phyloP scores from a whole-genome alignment of 139 green algal species.

The Klebsormidium nitens region DNA sequence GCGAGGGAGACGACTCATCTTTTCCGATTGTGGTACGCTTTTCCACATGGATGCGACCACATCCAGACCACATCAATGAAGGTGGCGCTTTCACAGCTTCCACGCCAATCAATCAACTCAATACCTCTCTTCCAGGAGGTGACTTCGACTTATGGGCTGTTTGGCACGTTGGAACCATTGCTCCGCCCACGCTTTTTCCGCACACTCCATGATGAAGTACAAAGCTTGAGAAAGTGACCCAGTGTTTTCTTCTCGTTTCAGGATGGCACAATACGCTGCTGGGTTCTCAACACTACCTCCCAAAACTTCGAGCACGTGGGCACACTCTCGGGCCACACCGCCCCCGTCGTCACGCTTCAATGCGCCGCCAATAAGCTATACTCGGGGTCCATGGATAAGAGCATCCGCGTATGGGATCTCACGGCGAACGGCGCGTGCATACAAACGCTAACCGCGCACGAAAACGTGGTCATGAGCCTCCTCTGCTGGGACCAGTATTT shows the following conservation, averaged over 20 bases:
- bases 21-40: too few relatives aligned
- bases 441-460: conserved; percentile 55
- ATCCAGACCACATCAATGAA: too few relatives aligned
- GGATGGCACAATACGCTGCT: conserved; percentile 63
- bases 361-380: conserved; percentile 52
- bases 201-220: too few relatives aligned
- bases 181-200: too few relatives aligned
- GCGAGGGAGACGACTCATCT: too few relatives aligned
- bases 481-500: conserved; percentile 61
- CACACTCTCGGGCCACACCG: conserved; percentile 48
- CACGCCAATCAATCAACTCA: too few relatives aligned
- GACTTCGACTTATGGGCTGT: too few relatives aligned
- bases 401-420: conserved; percentile 70
- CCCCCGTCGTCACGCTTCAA: conserved; percentile 47
- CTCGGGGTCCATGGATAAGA: conserved; percentile 60
- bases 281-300: conserved; percentile 53
- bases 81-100: too few relatives aligned
- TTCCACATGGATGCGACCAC: too few relatives aligned
- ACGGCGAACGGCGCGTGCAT: conserved; percentile 38
- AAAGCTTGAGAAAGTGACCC: too few relatives aligned
- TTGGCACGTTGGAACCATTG: too few relatives aligned
- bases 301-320: conserved; percentile 47
- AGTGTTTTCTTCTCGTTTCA: conserved; percentile 44
- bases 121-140: too few relatives aligned
- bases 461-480: conserved; percentile 53